A percentile compares a stretch with the other conserved stretches of the same genome.
Conservation (phyloP, 73 alveolate genomes). For the Halteria grandinella region DNA sequence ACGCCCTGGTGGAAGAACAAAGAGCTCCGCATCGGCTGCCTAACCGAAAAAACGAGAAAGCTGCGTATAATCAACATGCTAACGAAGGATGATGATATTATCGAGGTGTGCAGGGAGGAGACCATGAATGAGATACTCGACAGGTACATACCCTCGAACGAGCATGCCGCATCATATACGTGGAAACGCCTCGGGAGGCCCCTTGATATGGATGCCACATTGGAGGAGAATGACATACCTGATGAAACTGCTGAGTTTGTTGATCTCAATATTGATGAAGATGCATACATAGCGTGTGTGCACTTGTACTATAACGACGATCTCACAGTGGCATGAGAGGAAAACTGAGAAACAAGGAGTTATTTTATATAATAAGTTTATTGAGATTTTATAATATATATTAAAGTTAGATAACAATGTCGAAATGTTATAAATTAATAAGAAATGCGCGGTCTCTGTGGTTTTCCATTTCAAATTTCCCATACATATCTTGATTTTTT, state of each 20-base stretch:
- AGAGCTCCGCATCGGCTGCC: conserved; percentile 83
- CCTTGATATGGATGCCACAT: conserved; percentile 97
- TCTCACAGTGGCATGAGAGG: conserved; percentile 93
- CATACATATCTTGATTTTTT: no score
- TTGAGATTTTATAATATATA: no score
- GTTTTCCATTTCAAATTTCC: no score
- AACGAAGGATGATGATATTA: conserved; percentile 91
- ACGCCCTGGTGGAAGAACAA: conserved; percentile 98
- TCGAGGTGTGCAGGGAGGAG: conserved; percentile 96
- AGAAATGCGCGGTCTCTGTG: no score
- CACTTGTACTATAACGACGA: conserved; percentile 98
- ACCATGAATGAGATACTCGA: conserved; percentile 94
- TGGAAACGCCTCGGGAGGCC: conserved; percentile 98
- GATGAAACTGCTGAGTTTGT: conserved; percentile 94
- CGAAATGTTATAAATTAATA: no score
- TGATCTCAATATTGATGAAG: conserved; percentile 89
- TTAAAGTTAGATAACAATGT: no score
- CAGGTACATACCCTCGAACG: conserved; percentile 89
- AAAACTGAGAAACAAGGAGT: no score
- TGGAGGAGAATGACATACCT: conserved; percentile 98
- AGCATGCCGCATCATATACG: conserved; percentile 97
- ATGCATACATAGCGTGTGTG: conserved; percentile 97
- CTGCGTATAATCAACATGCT: conserved; percentile 91
- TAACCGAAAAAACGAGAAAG: conserved; percentile 90
- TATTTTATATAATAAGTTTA: no score